A percentile compares a stretch with the other conserved stretches of the same genome.
Evolutionary conservation across 2,329 filamentous ascomycete genomes (phyloP).

Genomic region (Colletotrichum higginsianum): DNA sequence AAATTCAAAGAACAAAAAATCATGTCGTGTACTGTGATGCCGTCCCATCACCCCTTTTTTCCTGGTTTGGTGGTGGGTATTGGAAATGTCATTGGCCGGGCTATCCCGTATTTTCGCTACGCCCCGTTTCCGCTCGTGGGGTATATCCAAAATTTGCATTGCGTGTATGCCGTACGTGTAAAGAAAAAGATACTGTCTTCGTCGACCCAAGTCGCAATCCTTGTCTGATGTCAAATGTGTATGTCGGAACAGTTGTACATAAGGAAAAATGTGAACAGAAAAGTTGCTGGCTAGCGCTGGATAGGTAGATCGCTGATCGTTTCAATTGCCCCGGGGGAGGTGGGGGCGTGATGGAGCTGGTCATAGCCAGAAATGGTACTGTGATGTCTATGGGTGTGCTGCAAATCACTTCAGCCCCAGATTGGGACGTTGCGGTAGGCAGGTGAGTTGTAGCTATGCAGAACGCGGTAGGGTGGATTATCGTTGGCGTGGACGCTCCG

Average conservation of each 20-base stretch:
- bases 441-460: constrained; percentile 73
- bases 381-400: neutral
- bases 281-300: constrained; percentile 5
- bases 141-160: constrained; percentile 29
- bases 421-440: constrained; percentile 69
- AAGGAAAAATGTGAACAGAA: constrained; percentile 22
- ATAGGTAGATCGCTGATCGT: constrained; percentile 26
- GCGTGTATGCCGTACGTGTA: constrained; percentile 16
- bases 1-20: neutral
- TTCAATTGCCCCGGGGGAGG: neutral
- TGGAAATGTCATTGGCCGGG: constrained; percentile 6
- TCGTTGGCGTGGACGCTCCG: constrained; percentile 37
- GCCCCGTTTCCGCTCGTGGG: constrained; percentile 11
- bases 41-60: constrained; percentile 7
- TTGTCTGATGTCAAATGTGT: neutral
- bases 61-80: constrained; percentile 23
- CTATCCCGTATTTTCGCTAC: constrained; percentile 25
- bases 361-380: constrained; percentile 42
- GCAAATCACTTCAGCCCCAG: constrained; percentile 60
- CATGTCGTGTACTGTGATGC: constrained; percentile 33
- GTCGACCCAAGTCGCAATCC: neutral
- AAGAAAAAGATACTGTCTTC: neutral
- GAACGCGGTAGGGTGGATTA: constrained; percentile 63
- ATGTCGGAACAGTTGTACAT: constrained; percentile 19
- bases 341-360: constrained; percentile 6